phyloP scores from a whole-genome alignment of 2,329 filamentous ascomycete species.

The Pestalotiopsis sp. region DNA sequence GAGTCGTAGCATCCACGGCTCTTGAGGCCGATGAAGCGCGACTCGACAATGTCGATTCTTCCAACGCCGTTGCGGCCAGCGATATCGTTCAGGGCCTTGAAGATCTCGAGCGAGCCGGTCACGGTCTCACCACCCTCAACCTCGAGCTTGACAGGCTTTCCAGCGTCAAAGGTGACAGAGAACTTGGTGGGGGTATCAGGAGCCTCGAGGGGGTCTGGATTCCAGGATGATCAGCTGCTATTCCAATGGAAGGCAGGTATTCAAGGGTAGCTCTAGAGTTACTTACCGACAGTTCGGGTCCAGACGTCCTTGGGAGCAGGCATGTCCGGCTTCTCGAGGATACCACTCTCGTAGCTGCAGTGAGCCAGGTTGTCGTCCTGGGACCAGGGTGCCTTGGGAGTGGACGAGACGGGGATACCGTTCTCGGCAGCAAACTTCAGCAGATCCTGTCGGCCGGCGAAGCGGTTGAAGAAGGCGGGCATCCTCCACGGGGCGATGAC shows the following conservation, averaged over 20 bases:
- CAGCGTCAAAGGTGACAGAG: constrained; percentile 73
- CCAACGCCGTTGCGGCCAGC: constrained; percentile 75
- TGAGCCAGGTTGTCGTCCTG: constrained; percentile 66
- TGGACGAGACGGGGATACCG: constrained; percentile 72
- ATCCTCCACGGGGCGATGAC: constrained; percentile 75
- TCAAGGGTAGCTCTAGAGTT: neutral
- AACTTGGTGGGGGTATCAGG: constrained; percentile 74
- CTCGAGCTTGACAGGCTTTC: constrained; percentile 65
- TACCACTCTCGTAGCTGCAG: constrained; percentile 79
- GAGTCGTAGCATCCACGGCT: constrained; percentile 62
- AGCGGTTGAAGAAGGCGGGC: constrained; percentile 13
- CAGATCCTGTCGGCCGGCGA: constrained; percentile 67
- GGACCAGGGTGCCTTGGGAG: constrained; percentile 61
- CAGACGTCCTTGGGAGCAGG: constrained; percentile 79
- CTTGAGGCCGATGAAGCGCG: constrained; percentile 49
- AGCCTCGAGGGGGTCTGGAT: constrained; percentile 62
- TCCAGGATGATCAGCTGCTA: constrained; percentile 26
- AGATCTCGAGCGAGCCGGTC: constrained; percentile 73
- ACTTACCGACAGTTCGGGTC: constrained; percentile 62
- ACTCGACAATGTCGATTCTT: constrained; percentile 71
- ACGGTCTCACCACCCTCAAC: constrained; percentile 54
- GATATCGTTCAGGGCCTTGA: constrained; percentile 72
- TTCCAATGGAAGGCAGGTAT: neutral
- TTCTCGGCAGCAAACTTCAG: constrained; percentile 70
- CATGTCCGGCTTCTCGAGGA: constrained; percentile 66